A percentile compares a stretch with the other conserved stretches of the same genome.
Conservation (phyloP, 495 filamentous ascomycete species). For the Talaromyces stipitatus region DNA sequence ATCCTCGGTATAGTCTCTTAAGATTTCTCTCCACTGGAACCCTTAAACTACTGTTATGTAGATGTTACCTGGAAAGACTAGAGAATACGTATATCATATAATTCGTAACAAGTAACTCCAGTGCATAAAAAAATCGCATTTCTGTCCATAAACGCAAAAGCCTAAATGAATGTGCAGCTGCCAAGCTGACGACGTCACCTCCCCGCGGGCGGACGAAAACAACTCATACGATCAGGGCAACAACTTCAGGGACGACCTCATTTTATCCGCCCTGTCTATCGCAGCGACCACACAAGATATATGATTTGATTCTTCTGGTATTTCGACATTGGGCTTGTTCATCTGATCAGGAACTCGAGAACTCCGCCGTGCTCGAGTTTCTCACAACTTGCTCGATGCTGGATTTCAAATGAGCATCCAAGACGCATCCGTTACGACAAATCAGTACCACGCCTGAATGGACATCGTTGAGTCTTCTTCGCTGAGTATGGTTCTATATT, state of each 20-base stretch:
- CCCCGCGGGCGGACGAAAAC: neutral
- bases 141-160: too few species aligned
- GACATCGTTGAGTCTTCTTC: neutral
- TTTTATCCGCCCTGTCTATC: neutral
- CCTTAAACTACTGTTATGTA: too few species aligned
- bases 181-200: slow-evolving; percentile 1
- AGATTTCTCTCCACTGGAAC: too few species aligned
- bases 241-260: neutral
- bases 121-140: too few species aligned
- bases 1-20: too few species aligned
- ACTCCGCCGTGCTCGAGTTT: neutral
- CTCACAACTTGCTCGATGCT: neutral
- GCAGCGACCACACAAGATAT: neutral
- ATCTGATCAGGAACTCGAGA: neutral
- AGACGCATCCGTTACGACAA: neutral
- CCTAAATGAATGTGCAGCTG: neutral
- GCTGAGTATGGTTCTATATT: neutral
- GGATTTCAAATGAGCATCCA: neutral
- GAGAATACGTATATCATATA: too few species aligned
- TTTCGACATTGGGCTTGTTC: neutral
- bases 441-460: neutral
- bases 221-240: neutral
- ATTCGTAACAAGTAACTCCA: too few species aligned
- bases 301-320: neutral
- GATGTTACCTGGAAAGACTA: too few species aligned